These are phyloP conservation scores for Leptosphaerulina australis DNA, from an alignment of 2,329 filamentous ascomycete genomes.

Conservation along the genomic window DNA sequence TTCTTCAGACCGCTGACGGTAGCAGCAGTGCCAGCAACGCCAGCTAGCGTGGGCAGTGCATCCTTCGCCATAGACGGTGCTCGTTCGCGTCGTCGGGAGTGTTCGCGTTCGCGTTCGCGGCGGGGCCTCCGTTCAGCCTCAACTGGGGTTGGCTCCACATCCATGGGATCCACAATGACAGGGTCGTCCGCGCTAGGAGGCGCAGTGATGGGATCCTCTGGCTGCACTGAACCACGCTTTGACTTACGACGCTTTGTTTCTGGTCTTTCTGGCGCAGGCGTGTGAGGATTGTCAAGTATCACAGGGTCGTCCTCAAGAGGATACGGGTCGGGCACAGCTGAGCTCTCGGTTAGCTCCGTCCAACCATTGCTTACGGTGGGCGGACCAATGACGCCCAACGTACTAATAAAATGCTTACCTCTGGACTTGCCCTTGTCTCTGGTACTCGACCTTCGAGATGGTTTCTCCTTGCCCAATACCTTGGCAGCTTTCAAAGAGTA, in stretches of 20 bases:
- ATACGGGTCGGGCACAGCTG: conserved; percentile 62
- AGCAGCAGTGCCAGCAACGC: conserved; percentile 39
- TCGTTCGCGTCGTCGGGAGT: conserved; percentile 55
- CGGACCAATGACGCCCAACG: conserved; percentile 29
- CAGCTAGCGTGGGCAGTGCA: conserved; percentile 39
- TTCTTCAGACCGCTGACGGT: conserved; percentile 63
- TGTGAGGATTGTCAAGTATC: conserved; percentile 53
- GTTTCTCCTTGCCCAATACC: conserved; percentile 66
- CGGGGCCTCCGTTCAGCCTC: conserved; percentile 47
- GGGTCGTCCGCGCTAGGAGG: conserved; percentile 53
- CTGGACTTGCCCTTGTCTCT: conserved; percentile 58
- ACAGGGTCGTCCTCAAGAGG: conserved; percentile 67
- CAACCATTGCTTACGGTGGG: conserved; percentile 44
- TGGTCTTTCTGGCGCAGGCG: conserved; percentile 38
- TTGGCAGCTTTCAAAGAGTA: conserved; percentile 79
- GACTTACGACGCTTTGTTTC: conserved; percentile 50
- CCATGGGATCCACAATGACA: conserved; percentile 49
- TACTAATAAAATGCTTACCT: conserved; percentile 44
- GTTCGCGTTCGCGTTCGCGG: conserved; percentile 50
- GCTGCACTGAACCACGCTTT: conserved; percentile 48
- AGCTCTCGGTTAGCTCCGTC: conserved; percentile 39
- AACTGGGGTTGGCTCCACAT: conserved; percentile 55
- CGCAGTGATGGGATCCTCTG: conserved; percentile 44
- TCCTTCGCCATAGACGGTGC: conserved; percentile 68
- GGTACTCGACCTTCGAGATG: conserved; percentile 52